phyloP scores from a whole-genome alignment of 192 early-diverging fungal species.

The Coemansia javaensis region DNA sequence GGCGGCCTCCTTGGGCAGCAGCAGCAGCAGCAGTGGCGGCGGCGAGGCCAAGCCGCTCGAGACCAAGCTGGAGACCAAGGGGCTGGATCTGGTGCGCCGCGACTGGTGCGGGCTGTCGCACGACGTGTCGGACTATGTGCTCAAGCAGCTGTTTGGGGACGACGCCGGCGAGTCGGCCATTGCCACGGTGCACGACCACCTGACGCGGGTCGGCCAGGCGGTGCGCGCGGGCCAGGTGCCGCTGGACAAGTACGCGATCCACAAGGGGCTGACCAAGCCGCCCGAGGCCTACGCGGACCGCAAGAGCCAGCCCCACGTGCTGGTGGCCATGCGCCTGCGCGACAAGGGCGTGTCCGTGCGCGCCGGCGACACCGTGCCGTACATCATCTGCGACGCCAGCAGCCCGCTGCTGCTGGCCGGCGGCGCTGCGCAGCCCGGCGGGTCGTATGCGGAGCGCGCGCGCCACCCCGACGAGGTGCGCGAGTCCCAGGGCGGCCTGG shows the following conservation, averaged over 20 bases:
- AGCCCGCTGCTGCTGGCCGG: conserved; percentile 5
- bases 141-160: conserved; percentile 51
- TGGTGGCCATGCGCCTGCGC: conserved; percentile 82
- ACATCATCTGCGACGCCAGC: conserved; percentile 72
- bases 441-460: conserved; percentile 66
- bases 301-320: conserved; percentile 90
- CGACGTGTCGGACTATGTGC: conserved; percentile 78
- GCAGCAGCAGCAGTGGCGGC: background rate
- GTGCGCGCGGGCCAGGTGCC: conserved; percentile 66
- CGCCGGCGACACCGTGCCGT: conserved; percentile 90
- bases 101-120: conserved; percentile 96
- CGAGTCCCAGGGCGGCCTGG: conserved; percentile 38
- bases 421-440: background rate
- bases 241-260: conserved; percentile 83
- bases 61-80: conserved; percentile 70
- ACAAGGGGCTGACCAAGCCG: conserved; percentile 90
- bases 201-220: conserved; percentile 63
- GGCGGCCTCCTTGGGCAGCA: too few species aligned
- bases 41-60: too few species aligned
- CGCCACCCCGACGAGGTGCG: conserved; percentile 80
- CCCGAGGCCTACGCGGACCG: conserved; percentile 86
- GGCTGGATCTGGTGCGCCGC: conserved; percentile 90
- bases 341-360: conserved; percentile 60
- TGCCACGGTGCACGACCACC: conserved; percentile 72
- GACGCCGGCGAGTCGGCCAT: conserved; percentile 61